Base-by-base conservation (phyloP, 169 alveolate species). In the Blepharisma undulans region DNA sequence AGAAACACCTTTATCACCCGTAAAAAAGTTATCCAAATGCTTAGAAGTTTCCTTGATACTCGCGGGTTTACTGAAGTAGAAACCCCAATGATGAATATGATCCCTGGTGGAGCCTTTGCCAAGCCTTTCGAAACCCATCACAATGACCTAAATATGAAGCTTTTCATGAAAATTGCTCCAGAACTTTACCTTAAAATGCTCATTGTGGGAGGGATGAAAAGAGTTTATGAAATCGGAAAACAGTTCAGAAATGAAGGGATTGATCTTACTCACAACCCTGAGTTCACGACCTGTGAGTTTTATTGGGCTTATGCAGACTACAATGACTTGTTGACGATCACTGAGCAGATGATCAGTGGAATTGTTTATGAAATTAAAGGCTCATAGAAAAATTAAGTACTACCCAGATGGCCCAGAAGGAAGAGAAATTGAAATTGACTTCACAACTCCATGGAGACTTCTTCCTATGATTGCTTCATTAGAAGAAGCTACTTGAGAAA, bases 241-340 rank as follows among this genome's bases (percentile, higher is more conserved):
- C 98, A 98, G 93, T 99, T 99, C 95, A 98, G 99, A 92, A 99
- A 99, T 93, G 99, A 99, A 96, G 99, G 99, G 10, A 99, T 99
- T 91, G 99, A 99, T 93, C 92, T 98, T 91, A 98, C 99, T 14
- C 99, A 99, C 96, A 99, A 99, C 93, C 99, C 99, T 29, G 99
- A 99, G 95, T 99, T 99, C 97, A 99, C 99, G 0, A 98, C 99
- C 66, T 96, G 98, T 93, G 99, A 99, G 93, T 98, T 99, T 93
- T 99, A 99, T 97, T 93, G 96, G 98, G 99, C 99, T 72, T 98
- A 98, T 93, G 99, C 99, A 27, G 99, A 99, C 94, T 99, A 98
- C 97, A 92, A 98, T 80, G 99, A 99, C 90, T 94, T 99, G 93
- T 99, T 99, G 98, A 96, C 96, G 72, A 93, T 99, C 93, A 98